Conservation (phyloP, 306 rosid species). For the Begonia fuchsioides region DNA sequence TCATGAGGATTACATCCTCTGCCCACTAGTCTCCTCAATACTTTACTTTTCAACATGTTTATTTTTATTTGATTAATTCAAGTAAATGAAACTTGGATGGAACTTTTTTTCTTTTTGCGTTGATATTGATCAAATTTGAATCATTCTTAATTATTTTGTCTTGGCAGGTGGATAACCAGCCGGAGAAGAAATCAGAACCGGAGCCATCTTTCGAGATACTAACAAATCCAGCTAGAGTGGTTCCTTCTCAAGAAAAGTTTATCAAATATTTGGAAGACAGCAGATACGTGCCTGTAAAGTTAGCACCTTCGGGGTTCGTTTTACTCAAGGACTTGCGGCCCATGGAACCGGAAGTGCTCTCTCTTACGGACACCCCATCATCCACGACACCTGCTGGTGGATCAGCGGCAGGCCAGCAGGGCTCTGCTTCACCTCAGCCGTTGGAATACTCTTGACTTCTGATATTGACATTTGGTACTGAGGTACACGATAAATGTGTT, state of each 20-base stretch:
- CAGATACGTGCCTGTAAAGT: constrained; percentile 83
- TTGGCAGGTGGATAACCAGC: constrained; percentile 57
- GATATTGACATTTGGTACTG: constrained; percentile 1
- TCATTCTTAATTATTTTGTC: not conserved
- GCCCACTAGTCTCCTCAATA: no score
- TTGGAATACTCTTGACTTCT: constrained; percentile 53
- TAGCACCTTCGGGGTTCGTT: constrained; percentile 89
- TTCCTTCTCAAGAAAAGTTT: constrained; percentile 87
- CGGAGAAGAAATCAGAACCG: constrained; percentile 82
- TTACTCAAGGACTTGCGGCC: constrained; percentile 77
- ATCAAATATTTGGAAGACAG: constrained; percentile 75
- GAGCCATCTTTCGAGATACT: constrained; percentile 77
- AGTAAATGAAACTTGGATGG: no score
- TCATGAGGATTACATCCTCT: no score
- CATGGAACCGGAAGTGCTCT: constrained; percentile 79
- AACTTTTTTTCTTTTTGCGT: not conserved
- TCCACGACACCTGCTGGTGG: constrained; percentile 60
- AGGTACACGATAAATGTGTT: no score
- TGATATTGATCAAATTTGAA: no score
- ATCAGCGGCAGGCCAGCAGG: constrained; percentile 55
- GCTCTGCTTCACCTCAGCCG: constrained; percentile 74
- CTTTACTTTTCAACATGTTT: no score
- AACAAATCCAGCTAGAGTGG: constrained; percentile 93
- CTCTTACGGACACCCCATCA: constrained; percentile 73
- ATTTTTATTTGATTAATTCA: no score